A percentile compares a stretch with the other conserved stretches of the same genome.
phyloP scores from a whole-genome alignment of 192 early-diverging fungal genomes.

The Chytriomyces confervae region DNA sequence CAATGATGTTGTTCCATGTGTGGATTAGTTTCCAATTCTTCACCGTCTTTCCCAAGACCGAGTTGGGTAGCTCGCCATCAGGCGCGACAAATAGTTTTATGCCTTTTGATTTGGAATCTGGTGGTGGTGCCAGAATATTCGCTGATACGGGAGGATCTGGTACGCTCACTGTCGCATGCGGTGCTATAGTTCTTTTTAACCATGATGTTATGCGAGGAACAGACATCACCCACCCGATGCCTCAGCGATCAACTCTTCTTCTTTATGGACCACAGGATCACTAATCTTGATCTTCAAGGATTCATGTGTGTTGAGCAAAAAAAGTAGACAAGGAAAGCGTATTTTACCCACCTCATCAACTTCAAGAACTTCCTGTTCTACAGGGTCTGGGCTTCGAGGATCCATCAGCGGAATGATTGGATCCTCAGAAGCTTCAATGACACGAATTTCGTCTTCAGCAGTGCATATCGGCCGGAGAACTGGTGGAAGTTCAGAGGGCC shows the following conservation, averaged over 20 bases:
- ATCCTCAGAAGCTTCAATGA: conserved; percentile 22
- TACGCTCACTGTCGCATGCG: too few species aligned
- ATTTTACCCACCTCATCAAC: background rate
- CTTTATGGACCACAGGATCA: background rate
- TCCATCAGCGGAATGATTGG: conserved; percentile 32
- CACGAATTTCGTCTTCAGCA: conserved; percentile 19
- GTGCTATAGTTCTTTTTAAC: too few species aligned
- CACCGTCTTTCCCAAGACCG: conserved; percentile 38
- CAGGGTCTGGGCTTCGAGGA: conserved; percentile 12
- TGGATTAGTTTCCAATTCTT: conserved; percentile 47
- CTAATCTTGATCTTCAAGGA: background rate
- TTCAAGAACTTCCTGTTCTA: conserved; percentile 11
- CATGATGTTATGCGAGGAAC: too few species aligned
- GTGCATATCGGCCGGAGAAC: background rate
- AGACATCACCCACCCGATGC: background rate
- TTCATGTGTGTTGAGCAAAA: background rate
- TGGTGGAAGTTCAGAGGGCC: background rate
- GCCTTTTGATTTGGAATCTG: background rate
- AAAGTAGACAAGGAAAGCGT: background rate
- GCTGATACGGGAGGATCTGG: too few species aligned
- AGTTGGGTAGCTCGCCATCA: conserved; percentile 57
- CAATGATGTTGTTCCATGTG: conserved; percentile 20
- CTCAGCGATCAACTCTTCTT: background rate
- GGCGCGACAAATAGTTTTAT: conserved; percentile 41
- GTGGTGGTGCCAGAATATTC: too few species aligned